phyloP scores from a whole-genome alignment of 306 rosid genomes.

The Ammopiptanthus mongolicus region DNA sequence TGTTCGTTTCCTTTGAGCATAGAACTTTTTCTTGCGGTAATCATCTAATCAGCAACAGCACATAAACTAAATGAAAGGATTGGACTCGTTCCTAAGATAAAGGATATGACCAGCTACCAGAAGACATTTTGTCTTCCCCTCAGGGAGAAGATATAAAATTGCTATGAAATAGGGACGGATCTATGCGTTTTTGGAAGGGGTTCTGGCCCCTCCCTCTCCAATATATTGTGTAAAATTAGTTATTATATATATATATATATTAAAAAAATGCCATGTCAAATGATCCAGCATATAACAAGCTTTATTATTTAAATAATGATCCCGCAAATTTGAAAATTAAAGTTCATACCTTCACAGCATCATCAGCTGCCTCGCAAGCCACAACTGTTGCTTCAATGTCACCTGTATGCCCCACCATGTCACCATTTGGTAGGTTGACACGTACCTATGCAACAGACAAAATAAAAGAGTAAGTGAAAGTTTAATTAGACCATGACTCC shows the following conservation, averaged over 20 bases:
- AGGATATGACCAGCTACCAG: not conserved
- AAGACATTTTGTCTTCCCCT: not conserved
- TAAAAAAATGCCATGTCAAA: too few species aligned
- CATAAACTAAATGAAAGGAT: not conserved
- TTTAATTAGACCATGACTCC: not conserved
- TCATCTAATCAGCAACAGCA: not conserved
- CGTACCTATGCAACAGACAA: conserved; percentile 57
- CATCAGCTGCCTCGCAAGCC: conserved; percentile 98
- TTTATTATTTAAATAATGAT: not conserved
- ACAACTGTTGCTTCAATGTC: conserved; percentile 86
- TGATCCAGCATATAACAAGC: not conserved
- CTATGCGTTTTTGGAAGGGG: too few species aligned
- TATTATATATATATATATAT: too few species aligned
- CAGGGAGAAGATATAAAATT: not conserved
- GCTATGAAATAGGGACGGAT: too few species aligned
- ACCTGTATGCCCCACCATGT: conserved; percentile 96
- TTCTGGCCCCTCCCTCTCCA: too few species aligned
- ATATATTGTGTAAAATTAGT: too few species aligned
- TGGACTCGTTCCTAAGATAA: not conserved
- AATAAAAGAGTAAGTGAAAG: conserved; percentile 14
- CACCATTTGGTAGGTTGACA: conserved; percentile 93
- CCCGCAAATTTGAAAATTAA: conserved; percentile 3
- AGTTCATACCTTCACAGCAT: conserved; percentile 74
- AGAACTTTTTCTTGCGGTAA: not conserved
- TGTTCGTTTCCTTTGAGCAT: not conserved